phyloP scores from a whole-genome alignment of 208 protist species.

The Acanthamoeba rhysodes region DNA sequence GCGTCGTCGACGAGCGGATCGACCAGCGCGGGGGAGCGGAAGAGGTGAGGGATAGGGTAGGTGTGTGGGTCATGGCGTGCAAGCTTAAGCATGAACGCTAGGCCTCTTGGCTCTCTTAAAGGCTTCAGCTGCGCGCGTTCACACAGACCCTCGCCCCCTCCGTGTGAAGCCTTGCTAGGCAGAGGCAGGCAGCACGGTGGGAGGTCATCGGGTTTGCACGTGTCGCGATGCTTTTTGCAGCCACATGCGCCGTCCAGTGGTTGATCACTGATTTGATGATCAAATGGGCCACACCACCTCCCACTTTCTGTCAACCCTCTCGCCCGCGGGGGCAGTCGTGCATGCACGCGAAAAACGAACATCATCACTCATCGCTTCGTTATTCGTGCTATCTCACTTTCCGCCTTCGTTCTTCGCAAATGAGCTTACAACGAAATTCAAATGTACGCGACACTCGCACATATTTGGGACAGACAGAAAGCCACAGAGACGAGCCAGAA shows the following conservation, averaged over 20 bases:
- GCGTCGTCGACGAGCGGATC: not conserved
- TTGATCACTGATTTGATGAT: not conserved
- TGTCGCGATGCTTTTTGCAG: not conserved
- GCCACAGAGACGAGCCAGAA: no score
- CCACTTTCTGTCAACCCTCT: constrained; percentile 54
- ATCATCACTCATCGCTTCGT: no score
- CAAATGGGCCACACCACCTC: not conserved
- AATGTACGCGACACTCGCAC: no score
- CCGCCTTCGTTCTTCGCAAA: no score
- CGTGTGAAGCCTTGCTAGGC: no score
- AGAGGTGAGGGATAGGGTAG: not conserved
- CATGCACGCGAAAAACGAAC: no score
- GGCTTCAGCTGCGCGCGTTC: not conserved
- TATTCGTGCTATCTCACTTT: no score
- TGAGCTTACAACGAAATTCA: no score
- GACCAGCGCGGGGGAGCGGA: not conserved
- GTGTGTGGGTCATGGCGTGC: not conserved
- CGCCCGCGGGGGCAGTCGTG: not conserved
- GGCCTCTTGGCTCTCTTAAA: not conserved
- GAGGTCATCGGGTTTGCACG: not conserved
- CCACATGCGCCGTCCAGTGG: not conserved
- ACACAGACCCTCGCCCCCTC: not conserved
- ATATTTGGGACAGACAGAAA: no score
- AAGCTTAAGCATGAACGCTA: not conserved
- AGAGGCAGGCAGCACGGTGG: no score